Percentiles rank a stretch among this genome's conserved stretches.
phyloP scores from a whole-genome alignment of 495 filamentous ascomycete species.

The Penicillium ucsense region DNA sequence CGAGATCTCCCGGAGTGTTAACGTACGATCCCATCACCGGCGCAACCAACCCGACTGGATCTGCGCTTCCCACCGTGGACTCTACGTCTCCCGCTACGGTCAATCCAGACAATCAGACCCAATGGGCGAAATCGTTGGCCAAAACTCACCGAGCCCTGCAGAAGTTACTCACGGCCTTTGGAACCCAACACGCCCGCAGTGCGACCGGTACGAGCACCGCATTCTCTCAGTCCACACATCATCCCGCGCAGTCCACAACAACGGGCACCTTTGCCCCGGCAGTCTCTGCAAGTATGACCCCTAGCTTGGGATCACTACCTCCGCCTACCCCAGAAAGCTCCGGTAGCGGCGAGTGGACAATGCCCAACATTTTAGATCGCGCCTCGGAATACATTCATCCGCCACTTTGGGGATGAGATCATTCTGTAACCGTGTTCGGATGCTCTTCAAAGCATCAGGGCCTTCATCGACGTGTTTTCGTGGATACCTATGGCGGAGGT shows the following conservation, averaged over 20 bases:
- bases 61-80: slow-evolving; percentile 14
- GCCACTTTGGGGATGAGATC: slow-evolving; percentile 30
- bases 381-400: slow-evolving; percentile 41
- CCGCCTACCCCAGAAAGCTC: slow-evolving; percentile 41
- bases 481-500: too few relatives aligned
- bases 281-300: slow-evolving; percentile 23
- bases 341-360: slow-evolving; percentile 38
- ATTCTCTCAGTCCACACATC: slow-evolving; percentile 6
- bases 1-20: slow-evolving; percentile 10
- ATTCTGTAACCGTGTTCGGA: too few relatives aligned
- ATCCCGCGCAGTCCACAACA: slow-evolving; percentile 2
- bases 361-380: slow-evolving; percentile 36
- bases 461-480: too few relatives aligned
- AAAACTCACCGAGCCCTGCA: slow-evolving; percentile 39
- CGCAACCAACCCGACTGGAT: slow-evolving; percentile 16
- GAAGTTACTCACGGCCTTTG: slow-evolving; percentile 35
- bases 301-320: slow-evolving; percentile 29
- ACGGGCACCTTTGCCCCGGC: slow-evolving; percentile 12
- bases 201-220: slow-evolving; percentile 3
- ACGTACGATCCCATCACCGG: slow-evolving; percentile 25
- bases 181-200: slow-evolving; percentile 11
- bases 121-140: slow-evolving; percentile 39
- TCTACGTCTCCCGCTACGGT: slow-evolving; percentile 19
- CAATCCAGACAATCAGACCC: slow-evolving; percentile 28
- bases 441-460: too few relatives aligned